Evolutionary conservation across 1,139 yeast genomes (phyloP), one percentile per base, ranked within the genome.

Genomic region (Ogataea hybrid): DNA sequence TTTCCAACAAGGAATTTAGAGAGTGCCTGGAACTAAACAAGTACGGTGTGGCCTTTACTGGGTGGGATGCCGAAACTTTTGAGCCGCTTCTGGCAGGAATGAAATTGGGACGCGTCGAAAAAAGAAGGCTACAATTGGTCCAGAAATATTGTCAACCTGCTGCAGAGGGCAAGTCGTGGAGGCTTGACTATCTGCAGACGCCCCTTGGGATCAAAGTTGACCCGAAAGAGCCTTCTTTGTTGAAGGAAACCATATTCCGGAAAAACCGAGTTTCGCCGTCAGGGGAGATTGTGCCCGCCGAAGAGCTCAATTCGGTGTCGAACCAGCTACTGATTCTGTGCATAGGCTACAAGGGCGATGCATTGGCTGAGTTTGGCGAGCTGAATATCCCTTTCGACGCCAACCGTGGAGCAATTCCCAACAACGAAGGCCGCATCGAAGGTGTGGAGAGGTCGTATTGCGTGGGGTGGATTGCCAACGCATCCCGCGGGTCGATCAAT

Each of bases 401-500:
- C 1, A 51, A 50, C 5, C 63, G 63, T 7, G 87, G 88, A 27
- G 66, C 71, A 32, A 67, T 90, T n/a, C 67, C 72, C 3, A 86
- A 84, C 52, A 58, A 61, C 9, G 68, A 70, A 7, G 96, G 96
- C 1, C 72, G 83, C 39, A 75, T 84, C 0, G 54, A 74, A 11
- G 59, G 66, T 12, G 42, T 64, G 18, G 68, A 71, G 1, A 85
- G 90, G 0, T 67, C 87, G 51, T 92, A 89, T 56, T 81, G 87
- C 1, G 71, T 92, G 4, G 99, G 99, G 0, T 92, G 99, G 99
- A 84, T 90, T 41, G 80, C 84, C 47, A 82, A 76, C 43, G 96
- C 96, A 0, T 88, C 96, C 7, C 75, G 77, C 28, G 99, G 99
- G 1, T 95, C 89, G 5, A 92, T 92, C 50, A 95, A 96, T 11